Evolutionary conservation across 2,329 filamentous ascomycete genomes (phyloP).

Genomic region (Fusarium redolens): DNA sequence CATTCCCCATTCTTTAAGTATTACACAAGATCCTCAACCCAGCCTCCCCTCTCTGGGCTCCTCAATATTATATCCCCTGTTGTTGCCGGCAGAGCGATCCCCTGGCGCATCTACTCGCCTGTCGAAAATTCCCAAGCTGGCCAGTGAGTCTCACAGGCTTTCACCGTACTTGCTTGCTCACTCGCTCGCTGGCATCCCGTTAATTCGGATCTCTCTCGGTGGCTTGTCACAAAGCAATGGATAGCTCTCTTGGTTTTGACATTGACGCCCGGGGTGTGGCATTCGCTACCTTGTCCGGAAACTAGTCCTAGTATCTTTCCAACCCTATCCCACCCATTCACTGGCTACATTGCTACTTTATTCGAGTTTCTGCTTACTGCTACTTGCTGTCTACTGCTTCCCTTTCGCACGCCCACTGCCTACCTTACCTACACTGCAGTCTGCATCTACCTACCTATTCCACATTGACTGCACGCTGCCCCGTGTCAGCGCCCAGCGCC

Average conservation of each 20-base stretch:
- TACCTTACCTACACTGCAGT: slow-evolving; percentile 18
- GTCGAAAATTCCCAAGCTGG: slow-evolving; percentile 18
- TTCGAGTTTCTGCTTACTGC: slow-evolving; percentile 30
- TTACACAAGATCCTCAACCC: slow-evolving; percentile 27
- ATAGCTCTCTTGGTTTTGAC: slow-evolving; percentile 33
- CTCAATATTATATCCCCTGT: slow-evolving; percentile 16
- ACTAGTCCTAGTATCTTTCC: slow-evolving; percentile 30
- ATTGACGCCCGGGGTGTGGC: slow-evolving; percentile 28
- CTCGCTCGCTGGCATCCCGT: slow-evolving; percentile 21
- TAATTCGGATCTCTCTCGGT: slow-evolving; percentile 34
- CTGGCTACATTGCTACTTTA: slow-evolving; percentile 26
- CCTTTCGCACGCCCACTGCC: slow-evolving; percentile 23
- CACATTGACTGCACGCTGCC: slow-evolving; percentile 24
- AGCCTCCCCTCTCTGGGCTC: slow-evolving; percentile 19
- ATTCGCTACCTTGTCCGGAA: slow-evolving; percentile 19
- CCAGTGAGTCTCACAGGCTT: slow-evolving; percentile 26
- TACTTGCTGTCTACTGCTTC: slow-evolving; percentile 31
- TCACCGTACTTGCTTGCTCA: slow-evolving; percentile 12
- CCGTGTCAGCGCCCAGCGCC: slow-evolving; percentile 15
- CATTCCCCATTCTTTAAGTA: slow-evolving; percentile 36
- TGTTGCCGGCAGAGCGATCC: slow-evolving; percentile 19
- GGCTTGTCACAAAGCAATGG: slow-evolving; percentile 43
- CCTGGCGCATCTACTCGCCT: slow-evolving; percentile 24
- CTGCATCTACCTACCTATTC: slow-evolving; percentile 25
- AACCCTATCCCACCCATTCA: slow-evolving; percentile 23